Evolutionary conservation across 495 filamentous ascomycete species (phyloP).

Genomic region (Penicillium steckii): DNA sequence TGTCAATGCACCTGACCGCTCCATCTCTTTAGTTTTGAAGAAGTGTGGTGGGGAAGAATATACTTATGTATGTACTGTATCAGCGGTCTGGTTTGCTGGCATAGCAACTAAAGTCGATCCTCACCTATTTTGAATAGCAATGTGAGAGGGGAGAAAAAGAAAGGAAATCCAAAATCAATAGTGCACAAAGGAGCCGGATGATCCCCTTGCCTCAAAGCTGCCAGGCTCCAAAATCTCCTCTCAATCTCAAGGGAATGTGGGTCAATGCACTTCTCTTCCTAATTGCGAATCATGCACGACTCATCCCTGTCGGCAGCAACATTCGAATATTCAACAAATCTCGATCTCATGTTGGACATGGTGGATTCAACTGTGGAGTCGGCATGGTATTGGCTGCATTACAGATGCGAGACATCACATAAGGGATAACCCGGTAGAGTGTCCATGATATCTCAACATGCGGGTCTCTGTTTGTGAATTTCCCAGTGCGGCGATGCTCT

Average conservation of each 20-base stretch:
- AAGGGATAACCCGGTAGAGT: slow-evolving; percentile 13
- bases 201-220: slow-evolving; percentile 13
- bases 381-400: slow-evolving; percentile 1
- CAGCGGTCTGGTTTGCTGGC: slow-evolving; percentile 1
- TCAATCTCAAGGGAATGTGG: slow-evolving; percentile 14
- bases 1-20: slow-evolving; percentile 4
- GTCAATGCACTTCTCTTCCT: slow-evolving; percentile 11
- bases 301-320: slow-evolving; percentile 3
- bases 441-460: slow-evolving; percentile 10
- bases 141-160: neutral
- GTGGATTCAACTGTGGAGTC: slow-evolving; percentile 6
- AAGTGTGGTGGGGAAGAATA: neutral
- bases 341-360: slow-evolving; percentile 2
- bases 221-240: neutral
- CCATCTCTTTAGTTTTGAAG: too few relatives aligned
- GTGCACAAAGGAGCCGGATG: slow-evolving; percentile 4
- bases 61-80: neutral
- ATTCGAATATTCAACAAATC: slow-evolving; percentile 2
- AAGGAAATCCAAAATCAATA: slow-evolving; percentile 11
- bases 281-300: slow-evolving; percentile 16
- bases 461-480: slow-evolving; percentile 16
- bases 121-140: neutral
- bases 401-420: slow-evolving; percentile 27
- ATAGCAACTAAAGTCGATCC: slow-evolving; percentile 2
- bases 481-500: slow-evolving; percentile 13